Conservation (phyloP, 257 asterid genomes). For the Solanum bukasovii region DNA sequence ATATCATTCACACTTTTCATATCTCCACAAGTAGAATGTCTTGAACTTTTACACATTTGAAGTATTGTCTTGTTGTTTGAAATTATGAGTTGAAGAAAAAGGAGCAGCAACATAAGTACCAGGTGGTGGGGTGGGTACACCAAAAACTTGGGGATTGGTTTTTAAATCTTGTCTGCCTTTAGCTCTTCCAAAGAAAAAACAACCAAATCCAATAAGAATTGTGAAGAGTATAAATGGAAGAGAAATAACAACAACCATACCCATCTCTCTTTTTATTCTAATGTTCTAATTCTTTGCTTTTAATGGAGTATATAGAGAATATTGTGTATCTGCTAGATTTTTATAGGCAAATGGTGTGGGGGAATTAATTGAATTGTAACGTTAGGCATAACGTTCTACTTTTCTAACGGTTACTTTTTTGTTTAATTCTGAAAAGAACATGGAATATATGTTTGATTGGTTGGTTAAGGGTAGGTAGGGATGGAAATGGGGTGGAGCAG, state of each 20-base stretch:
- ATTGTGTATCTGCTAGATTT: background rate
- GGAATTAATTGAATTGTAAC: slow-evolving; percentile 2
- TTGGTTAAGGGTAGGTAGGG: background rate
- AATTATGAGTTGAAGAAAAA: background rate
- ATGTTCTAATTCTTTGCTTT: background rate
- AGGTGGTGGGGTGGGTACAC: slow-evolving; percentile 67
- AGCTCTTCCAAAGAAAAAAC: slow-evolving; percentile 69
- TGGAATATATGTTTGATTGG: background rate
- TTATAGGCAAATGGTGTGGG: background rate
- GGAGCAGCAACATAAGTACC: slow-evolving; percentile 24
- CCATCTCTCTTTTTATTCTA: slow-evolving; percentile 27
- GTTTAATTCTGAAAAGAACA: background rate
- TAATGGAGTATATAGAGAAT: background rate
- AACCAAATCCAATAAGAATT: slow-evolving; percentile 65
- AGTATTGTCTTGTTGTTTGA: slow-evolving; percentile 27
- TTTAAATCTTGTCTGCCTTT: slow-evolving; percentile 65
- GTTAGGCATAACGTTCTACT: slow-evolving; percentile 33
- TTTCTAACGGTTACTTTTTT: slow-evolving; percentile 20
- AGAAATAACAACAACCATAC: slow-evolving; percentile 77
- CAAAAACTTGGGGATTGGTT: slow-evolving; percentile 61
- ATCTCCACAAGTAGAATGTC: background rate
- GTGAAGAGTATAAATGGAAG: slow-evolving; percentile 70
- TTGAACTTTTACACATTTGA: slow-evolving; percentile 20
- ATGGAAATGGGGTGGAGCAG: background rate
- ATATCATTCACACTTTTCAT: background rate